Evolutionary conservation across 73 alveolate species (phyloP), one percentile per base, ranked within the genome.

Genomic region (Paramecium sexaurelia): DNA sequence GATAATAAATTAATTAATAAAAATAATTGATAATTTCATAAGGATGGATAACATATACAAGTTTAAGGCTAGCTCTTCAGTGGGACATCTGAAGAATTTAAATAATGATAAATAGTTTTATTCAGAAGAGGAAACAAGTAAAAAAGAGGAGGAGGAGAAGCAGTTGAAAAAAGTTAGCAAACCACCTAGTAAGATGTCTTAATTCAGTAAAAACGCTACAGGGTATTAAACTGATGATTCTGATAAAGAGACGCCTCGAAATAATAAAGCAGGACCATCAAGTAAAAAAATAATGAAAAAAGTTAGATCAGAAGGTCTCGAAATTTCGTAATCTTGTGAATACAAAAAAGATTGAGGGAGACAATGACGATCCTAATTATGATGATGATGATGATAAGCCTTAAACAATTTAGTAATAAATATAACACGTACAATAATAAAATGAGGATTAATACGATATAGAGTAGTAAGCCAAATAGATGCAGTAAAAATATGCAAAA

Each of bases 161-260:
- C n/a, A 73, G 27, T 32, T 73, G 8, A 73, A 73, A 39, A 73
- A 73, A 73, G 55, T n/a, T 2, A 73, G 87, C 57, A 73, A 73
- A 36, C 87, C 87, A 5, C 87, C 87, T 36, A 73, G 87, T 19
- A 73, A 73, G 29, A 73, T 73, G 87, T 73, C 87, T 73, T 22
- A 73, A 39, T 73, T 73, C 66, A 73, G 87, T 9, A 73, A 33
- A 24, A 73, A 33, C 6, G 87, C 87, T 17, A 73, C 66, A 27
- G 87, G 87, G 27, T 73, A 73, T 10, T 36, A 73, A 17, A 73
- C 87, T 15, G 87, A 73, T 78, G 90, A 78, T 45, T 78, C 90
- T 13, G 90, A 78, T 17, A 45, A 45, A 24, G 90, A 40, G 27
- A 40, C 90, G 55, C 90, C 90, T 78, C 20, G 55, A 37, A 45